phyloP scores from a whole-genome alignment of 108 stramenopile species.

The Skeletonema grethae region DNA sequence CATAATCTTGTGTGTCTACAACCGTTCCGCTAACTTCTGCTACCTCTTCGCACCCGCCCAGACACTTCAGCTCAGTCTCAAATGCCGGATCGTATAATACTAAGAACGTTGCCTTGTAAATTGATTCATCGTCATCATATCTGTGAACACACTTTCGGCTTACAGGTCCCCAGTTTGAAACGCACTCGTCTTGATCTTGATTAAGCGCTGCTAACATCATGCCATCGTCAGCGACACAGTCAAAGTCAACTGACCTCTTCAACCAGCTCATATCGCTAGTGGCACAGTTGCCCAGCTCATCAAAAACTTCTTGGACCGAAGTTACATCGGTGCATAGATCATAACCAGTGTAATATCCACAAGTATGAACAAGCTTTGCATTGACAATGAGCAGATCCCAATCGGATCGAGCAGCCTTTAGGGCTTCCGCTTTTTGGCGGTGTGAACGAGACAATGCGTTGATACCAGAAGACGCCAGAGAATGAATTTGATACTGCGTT shows the following conservation, averaged over 20 bases:
- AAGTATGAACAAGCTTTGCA: background rate
- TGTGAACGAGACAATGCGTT: conserved; percentile 4
- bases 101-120: conserved; percentile 1
- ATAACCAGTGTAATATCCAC: background rate
- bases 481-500: conserved; percentile 6
- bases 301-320: conserved; percentile 6
- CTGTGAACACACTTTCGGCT: too few relatives aligned
- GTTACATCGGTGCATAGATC: background rate
- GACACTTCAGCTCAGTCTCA: background rate
- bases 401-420: conserved; percentile 5
- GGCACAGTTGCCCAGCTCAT: conserved; percentile 8
- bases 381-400: conserved; percentile 13
- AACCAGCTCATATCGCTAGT: conserved; percentile 1
- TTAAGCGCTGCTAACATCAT: background rate
- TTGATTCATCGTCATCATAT: too few relatives aligned
- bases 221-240: background rate
- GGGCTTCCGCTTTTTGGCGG: conserved; percentile 2
- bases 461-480: conserved; percentile 10
- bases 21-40: background rate
- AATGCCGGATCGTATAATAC: background rate
- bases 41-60: background rate
- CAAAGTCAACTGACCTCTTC: conserved; percentile 3
- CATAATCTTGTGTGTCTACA: background rate
- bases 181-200: background rate
- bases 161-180: too few relatives aligned